Evolutionary conservation across 1,284 basidiomycete species (phyloP), one percentile per base, ranked within the genome.

Genomic region (Ganoderma meredithae): DNA sequence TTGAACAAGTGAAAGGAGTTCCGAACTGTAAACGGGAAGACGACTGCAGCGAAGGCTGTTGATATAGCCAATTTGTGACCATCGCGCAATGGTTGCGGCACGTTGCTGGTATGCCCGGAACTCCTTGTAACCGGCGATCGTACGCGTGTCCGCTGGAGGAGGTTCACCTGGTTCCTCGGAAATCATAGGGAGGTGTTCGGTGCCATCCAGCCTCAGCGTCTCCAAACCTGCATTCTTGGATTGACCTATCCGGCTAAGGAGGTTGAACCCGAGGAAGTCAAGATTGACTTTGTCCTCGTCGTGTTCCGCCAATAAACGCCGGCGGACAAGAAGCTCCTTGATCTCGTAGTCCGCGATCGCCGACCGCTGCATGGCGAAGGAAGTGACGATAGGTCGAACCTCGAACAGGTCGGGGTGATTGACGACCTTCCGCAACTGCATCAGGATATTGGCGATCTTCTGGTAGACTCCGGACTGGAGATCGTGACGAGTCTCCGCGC

Each of bases 381-480:
- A 96, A 1, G 97, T 98, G 56, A 95, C 89, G 73, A 98, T 95
- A 0, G 96, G 96, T 53, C 97, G 89, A 22, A 97, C 94, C 81
- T 99, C 97, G 79, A 99, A 98, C 27, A 99, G 84, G 77, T 98
- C 94, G 0, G 97, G 97, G 78, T 98, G 96, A 75, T 98, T 98
- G 84, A 96, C 97, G 49, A 96, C 95, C 81, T 97, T 97, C 63
- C 95, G 88, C 25, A 98, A 85, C 78, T 99, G 97, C 97, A 99
- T 99, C 68, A 99, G 86, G 69, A 97, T 95, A 79, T 99, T 99
- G 80, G 97, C 96, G 69, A 99, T 96, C 78, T 96, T 96, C 79
- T 92, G 90, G 74, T 94, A 94, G 1, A 92, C 85, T 3, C 97
- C 97, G 5, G 94, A 95, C 19, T 92, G 86, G 60, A 99, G 85